These are phyloP conservation scores for Phytophthora tentaculata DNA, from an alignment of 352 stramenopile species.

Conservation along the genomic window DNA sequence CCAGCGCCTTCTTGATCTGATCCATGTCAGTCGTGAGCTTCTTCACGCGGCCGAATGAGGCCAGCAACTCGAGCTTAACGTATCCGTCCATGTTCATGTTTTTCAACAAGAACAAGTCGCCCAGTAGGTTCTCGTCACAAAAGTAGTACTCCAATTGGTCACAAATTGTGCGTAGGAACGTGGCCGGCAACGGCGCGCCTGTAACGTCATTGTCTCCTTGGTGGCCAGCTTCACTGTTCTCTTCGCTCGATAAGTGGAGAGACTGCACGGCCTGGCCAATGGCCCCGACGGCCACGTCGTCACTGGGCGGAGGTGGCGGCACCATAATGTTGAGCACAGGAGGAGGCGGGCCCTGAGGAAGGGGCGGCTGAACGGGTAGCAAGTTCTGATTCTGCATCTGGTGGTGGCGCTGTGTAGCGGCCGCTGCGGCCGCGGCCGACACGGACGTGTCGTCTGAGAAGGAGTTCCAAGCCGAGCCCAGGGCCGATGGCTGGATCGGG, in stretches of 20 bases:
- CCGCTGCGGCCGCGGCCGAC: conserved; percentile 21
- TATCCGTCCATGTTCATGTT: conserved; percentile 92
- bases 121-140: conserved; percentile 88
- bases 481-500: conserved; percentile 65
- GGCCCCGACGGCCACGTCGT: conserved; percentile 52
- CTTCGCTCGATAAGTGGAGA: conserved; percentile 50
- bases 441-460: conserved; percentile 56
- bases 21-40: conserved; percentile 88
- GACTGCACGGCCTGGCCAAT: conserved; percentile 73
- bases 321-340: conserved; percentile 61
- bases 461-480: conserved; percentile 64
- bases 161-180: conserved; percentile 86
- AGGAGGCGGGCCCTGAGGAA: conserved; percentile 46
- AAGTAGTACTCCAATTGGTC: conserved; percentile 92
- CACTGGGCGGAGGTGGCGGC: conserved; percentile 32
- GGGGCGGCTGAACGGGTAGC: conserved; percentile 36
- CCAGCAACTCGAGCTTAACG: conserved; percentile 85
- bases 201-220: conserved; percentile 20
- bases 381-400: conserved; percentile 32
- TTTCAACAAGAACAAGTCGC: conserved; percentile 86
- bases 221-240: conserved; percentile 56
- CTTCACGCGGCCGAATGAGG: conserved; percentile 86
- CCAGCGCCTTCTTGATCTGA: conserved; percentile 81
- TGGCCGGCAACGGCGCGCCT: conserved; percentile 66
- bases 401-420: conserved; percentile 25